phyloP scores from a whole-genome alignment of 1,284 basidiomycete genomes.

The Cystobasidiaceae sp. region DNA sequence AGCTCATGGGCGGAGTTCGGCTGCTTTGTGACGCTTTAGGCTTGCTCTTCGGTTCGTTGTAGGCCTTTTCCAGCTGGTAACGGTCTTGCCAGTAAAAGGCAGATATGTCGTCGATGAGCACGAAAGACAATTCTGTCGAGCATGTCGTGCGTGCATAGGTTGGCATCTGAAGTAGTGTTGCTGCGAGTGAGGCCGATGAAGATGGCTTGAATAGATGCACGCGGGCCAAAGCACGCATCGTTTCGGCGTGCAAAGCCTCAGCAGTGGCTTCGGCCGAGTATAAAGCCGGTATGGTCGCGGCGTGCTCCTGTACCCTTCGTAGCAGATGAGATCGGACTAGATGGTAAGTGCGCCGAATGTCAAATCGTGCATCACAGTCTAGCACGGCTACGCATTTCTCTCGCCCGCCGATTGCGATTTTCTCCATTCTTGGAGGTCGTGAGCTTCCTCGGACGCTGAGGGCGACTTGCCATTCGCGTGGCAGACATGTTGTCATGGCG shows the following conservation, averaged over 20 bases:
- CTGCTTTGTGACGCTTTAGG: slow-evolving; percentile 31
- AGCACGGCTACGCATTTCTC: slow-evolving; percentile 60
- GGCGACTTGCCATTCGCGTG: slow-evolving; percentile 42
- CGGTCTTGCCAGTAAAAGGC: slow-evolving; percentile 71
- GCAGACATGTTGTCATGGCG: slow-evolving; percentile 59
- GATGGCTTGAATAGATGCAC: slow-evolving; percentile 63
- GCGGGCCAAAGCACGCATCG: slow-evolving; percentile 52
- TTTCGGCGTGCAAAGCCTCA: slow-evolving; percentile 41
- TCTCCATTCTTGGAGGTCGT: slow-evolving; percentile 4
- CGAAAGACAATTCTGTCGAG: slow-evolving; percentile 42
- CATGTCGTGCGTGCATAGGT: slow-evolving; percentile 51
- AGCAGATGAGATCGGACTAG: slow-evolving; percentile 52
- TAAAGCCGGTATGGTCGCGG: slow-evolving; percentile 25
- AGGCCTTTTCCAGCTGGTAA: slow-evolving; percentile 56
- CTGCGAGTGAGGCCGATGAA: slow-evolving; percentile 62
- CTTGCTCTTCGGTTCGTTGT: slow-evolving; percentile 34
- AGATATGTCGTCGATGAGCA: slow-evolving; percentile 64
- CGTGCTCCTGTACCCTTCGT: slow-evolving; percentile 26
- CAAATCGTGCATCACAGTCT: slow-evolving; percentile 63
- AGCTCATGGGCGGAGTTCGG: slow-evolving; percentile 49
- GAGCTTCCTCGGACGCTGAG: slow-evolving; percentile 22
- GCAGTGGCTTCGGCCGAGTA: slow-evolving; percentile 19
- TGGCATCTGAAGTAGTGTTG: slow-evolving; percentile 59
- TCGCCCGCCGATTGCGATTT: slow-evolving; percentile 53
- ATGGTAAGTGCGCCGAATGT: slow-evolving; percentile 54